Base-by-base conservation (phyloP, 352 stramenopile genomes). In the Blastocystis sp. region DNA sequence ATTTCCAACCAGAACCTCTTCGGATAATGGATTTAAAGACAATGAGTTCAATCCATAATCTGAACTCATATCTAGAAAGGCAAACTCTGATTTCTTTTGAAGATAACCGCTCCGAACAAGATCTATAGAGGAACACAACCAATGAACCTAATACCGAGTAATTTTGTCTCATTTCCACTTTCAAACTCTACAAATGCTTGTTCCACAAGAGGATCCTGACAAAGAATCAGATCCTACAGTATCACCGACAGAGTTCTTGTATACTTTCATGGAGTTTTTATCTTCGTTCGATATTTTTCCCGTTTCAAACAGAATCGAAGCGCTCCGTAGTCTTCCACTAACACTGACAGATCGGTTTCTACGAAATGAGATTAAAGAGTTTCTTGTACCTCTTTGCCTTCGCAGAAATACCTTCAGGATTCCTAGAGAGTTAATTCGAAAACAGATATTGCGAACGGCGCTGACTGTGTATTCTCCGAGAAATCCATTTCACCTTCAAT, bases 281-380 rank as follows among this genome's bases (percentile, higher is more conserved):
- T 83, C 71, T 35, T 83, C 71, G 21, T 66, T 83, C 16, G 71
- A 66, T 46, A 83, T 83, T 39, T 83, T 83, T 32, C 71, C 71
- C n/a, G 71, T 51, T 42, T 83, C 71, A 67, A 83, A 83, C 42
- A 83, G 51, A 42, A 65, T 46, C 29, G 71, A 83, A 32, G 71
- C 71, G n/a, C 71, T 83, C 66, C 71, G 43, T 52, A 83, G 35
- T 46, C 71, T 52, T 24, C 71, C 71, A 66, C 71, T 83, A 51
- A 83, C 71, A 63, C 71, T 83, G 43, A 83, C 71, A 66, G 71
- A 83, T 32, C 71, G 71, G 65, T 83, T 65, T 67, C 71, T 83
- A 42, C 29, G 27, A 42, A 42, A 83, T 83, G 32, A 65, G 39
- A 21, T 16, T 1, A 21, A 11, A 29, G 32, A 49, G 12, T 16